A percentile compares a stretch with the other conserved stretches of the same genome.
phyloP scores from a whole-genome alignment of 768 basidiomycete species.

The Tulasnella sp. region DNA sequence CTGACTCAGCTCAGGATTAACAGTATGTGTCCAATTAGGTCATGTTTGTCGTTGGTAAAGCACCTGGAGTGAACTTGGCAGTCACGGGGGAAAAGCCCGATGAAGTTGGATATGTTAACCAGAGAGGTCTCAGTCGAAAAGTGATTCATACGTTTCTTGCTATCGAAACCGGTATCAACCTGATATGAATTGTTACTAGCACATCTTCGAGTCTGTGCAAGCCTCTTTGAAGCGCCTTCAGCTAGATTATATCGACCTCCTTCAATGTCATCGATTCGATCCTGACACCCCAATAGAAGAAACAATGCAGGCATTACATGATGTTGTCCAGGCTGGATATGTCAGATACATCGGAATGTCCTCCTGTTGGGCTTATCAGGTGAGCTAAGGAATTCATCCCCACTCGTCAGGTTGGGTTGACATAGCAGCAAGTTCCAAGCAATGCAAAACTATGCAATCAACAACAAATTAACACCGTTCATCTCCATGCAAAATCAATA shows the following conservation, averaged over 20 bases:
- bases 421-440: neutral
- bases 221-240: neutral
- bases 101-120: constrained; percentile 4
- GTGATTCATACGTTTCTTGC: neutral
- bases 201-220: constrained; percentile 6
- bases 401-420: neutral
- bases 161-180: neutral
- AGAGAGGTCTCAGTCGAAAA: constrained; percentile 2
- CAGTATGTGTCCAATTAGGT: too few species aligned
- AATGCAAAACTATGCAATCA: constrained; percentile 17
- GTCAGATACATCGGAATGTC: neutral
- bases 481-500: constrained; percentile 9
- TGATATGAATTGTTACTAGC: neutral
- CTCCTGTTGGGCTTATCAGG: too few species aligned
- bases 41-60: neutral
- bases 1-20: too few species aligned
- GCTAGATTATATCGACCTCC: constrained; percentile 1
- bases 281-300: neutral
- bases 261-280: neutral
- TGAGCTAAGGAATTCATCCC: too few species aligned
- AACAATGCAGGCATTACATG: constrained; percentile 4
- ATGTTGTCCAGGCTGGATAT: neutral
- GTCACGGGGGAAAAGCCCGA: neutral
- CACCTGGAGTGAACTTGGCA: neutral
- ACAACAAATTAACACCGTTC: constrained; percentile 9